These are phyloP conservation scores for Zymoseptoria passerinii DNA, from an alignment of 2,329 filamentous ascomycete genomes.

Conservation along the genomic window DNA sequence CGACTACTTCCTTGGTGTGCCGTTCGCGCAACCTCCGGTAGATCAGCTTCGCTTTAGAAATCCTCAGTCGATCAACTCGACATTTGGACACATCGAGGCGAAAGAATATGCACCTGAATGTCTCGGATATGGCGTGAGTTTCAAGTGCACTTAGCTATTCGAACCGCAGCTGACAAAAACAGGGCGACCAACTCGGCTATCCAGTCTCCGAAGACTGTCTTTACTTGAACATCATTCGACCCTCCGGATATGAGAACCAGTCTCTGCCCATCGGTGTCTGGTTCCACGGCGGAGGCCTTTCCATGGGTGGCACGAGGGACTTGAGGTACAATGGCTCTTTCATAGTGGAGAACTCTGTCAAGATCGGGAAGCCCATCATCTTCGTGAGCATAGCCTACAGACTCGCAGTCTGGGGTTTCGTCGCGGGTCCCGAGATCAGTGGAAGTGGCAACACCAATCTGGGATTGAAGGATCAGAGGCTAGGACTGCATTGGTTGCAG, in stretches of 20 bases:
- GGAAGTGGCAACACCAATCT: constrained; percentile 46
- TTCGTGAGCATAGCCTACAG: constrained; percentile 56
- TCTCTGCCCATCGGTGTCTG: constrained; percentile 51
- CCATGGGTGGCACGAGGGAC: constrained; percentile 40
- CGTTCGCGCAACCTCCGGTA: constrained; percentile 31
- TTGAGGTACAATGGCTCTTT: constrained; percentile 56
- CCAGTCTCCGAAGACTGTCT: constrained; percentile 50
- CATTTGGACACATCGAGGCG: constrained; percentile 34
- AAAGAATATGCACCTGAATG: constrained; percentile 36
- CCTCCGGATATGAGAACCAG: constrained; percentile 36
- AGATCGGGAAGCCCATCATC: constrained; percentile 44
- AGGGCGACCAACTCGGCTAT: constrained; percentile 27
- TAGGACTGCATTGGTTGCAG: constrained; percentile 40
- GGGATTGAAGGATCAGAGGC: constrained; percentile 38
- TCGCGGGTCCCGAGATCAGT: constrained; percentile 48
- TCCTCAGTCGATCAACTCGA: constrained; percentile 29
- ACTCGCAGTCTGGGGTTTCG: constrained; percentile 61
- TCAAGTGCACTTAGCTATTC: too few species aligned
- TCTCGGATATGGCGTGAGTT: constrained; percentile 32
- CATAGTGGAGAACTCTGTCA: constrained; percentile 43
- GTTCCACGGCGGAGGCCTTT: constrained; percentile 41
- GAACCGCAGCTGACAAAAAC: background rate
- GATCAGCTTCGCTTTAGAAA: constrained; percentile 27
- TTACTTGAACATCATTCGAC: constrained; percentile 54
- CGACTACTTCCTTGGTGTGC: constrained; percentile 40